Conservation (phyloP, 441 rosid genomes). For the Arabidopsis lyrata region DNA sequence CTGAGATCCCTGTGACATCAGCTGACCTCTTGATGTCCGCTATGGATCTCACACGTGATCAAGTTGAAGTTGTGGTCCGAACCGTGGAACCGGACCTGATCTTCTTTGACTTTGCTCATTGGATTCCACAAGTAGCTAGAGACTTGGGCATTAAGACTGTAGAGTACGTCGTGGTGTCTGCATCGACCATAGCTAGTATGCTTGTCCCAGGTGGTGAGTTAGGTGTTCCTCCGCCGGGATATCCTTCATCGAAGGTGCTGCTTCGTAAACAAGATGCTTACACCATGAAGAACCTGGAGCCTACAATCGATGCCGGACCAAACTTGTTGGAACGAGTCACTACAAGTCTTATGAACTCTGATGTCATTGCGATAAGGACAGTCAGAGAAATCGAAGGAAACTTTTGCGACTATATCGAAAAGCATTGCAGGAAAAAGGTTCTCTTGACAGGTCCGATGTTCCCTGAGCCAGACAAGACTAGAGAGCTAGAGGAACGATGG, state of each 20-base stretch:
- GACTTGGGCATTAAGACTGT: constrained; percentile 39
- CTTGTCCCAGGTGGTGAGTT: constrained; percentile 29
- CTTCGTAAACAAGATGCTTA: constrained; percentile 18
- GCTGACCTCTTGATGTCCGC: background rate
- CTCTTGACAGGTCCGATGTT: constrained; percentile 40
- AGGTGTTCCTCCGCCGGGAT: constrained; percentile 9
- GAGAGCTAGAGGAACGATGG: constrained; percentile 34
- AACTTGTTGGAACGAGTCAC: constrained; percentile 29
- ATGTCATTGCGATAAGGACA: constrained; percentile 54
- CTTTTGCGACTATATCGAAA: constrained; percentile 51
- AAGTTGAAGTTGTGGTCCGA: constrained; percentile 15
- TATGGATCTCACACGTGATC: constrained; percentile 17
- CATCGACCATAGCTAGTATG: constrained; percentile 19
- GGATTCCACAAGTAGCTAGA: constrained; percentile 45
- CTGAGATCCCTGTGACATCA: constrained; percentile 34
- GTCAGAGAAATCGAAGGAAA: constrained; percentile 55
- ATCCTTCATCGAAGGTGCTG: constrained; percentile 25
- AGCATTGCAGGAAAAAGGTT: constrained; percentile 47
- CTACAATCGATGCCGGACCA: constrained; percentile 18
- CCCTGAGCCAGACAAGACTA: constrained; percentile 18
- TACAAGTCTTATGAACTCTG: constrained; percentile 45
- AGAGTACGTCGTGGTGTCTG: constrained; percentile 19
- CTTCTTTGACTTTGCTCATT: constrained; percentile 44
- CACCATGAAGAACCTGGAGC: background rate
- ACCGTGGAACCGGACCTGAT: constrained; percentile 24